Conservation (phyloP, 495 filamentous ascomycete genomes). For the Hyaloscypha hepaticicola region DNA sequence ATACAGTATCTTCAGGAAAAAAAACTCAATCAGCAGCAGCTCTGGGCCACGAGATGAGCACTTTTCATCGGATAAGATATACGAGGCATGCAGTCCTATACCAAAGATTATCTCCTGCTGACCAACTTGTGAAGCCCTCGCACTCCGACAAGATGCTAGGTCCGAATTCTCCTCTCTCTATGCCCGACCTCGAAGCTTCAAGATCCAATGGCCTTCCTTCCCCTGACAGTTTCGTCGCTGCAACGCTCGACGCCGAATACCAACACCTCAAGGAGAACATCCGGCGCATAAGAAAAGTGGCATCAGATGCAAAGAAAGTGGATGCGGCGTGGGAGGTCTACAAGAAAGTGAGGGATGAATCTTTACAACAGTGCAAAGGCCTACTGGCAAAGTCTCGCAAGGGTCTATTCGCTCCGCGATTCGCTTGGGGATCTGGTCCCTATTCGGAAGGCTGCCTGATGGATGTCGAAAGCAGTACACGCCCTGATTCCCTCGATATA, state of each 20-base stretch:
- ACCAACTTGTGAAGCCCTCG: not conserved
- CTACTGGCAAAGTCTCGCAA: conserved; percentile 31
- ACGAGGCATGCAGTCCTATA: conserved; percentile 14
- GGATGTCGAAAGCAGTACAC: conserved; percentile 13
- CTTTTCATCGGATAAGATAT: conserved; percentile 21
- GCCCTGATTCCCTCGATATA: conserved; percentile 22
- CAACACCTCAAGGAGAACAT: conserved; percentile 32
- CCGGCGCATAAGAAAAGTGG: conserved; percentile 29
- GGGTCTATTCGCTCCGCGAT: not conserved
- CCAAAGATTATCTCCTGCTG: not conserved
- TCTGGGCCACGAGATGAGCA: not conserved
- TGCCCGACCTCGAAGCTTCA: conserved; percentile 23
- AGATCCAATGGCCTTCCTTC: conserved; percentile 26
- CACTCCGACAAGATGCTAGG: conserved; percentile 22
- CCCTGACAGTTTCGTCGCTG: conserved; percentile 24
- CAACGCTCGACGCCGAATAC: conserved; percentile 27
- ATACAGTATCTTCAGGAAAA: conserved; percentile 27
- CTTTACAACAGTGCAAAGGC: conserved; percentile 29
- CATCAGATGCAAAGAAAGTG: conserved; percentile 32
- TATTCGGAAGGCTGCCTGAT: conserved; percentile 9
- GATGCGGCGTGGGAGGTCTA: conserved; percentile 37
- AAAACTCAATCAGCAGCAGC: not conserved
- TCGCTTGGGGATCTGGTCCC: not conserved
- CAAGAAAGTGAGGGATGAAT: conserved; percentile 31
- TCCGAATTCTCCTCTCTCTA: conserved; percentile 7